phyloP scores from a whole-genome alignment of 2,329 filamentous ascomycete genomes.

The Penicillium sumatraense region DNA sequence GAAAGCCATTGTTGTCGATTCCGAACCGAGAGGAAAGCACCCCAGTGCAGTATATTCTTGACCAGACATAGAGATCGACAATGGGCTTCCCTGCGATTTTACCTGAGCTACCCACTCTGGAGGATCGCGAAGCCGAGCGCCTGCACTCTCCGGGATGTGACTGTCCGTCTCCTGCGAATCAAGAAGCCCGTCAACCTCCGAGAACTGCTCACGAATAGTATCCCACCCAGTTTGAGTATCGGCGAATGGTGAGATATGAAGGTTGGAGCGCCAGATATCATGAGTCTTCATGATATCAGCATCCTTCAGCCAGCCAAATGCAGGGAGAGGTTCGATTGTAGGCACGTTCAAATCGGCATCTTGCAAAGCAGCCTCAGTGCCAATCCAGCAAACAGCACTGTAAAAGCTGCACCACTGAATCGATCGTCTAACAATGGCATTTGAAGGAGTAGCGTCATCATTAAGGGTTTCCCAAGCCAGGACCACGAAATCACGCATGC shows the following conservation, averaged over 20 bases:
- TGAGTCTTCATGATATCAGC: slow-evolving; percentile 50
- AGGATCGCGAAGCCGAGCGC: slow-evolving; percentile 30
- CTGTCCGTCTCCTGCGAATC: slow-evolving; percentile 27
- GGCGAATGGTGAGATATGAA: slow-evolving; percentile 24
- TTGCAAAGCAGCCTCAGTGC: slow-evolving; percentile 40
- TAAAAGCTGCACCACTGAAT: slow-evolving; percentile 55
- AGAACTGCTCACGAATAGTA: slow-evolving; percentile 32
- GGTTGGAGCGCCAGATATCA: slow-evolving; percentile 46
- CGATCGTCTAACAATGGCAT: slow-evolving; percentile 49
- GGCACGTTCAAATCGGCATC: slow-evolving; percentile 40
- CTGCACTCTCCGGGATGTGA: slow-evolving; percentile 10
- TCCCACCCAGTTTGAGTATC: slow-evolving; percentile 30
- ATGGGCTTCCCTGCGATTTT: slow-evolving; percentile 39
- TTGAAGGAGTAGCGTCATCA: slow-evolving; percentile 41
- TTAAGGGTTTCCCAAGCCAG: slow-evolving; percentile 53
- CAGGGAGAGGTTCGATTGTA: slow-evolving; percentile 46
- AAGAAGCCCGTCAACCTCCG: slow-evolving; percentile 30
- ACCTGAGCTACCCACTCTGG: slow-evolving; percentile 38
- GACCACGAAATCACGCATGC: slow-evolving; percentile 47
- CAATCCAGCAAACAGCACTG: slow-evolving; percentile 52
- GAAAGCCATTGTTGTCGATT: slow-evolving; percentile 47
- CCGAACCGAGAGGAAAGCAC: slow-evolving; percentile 54
- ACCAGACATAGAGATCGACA: slow-evolving; percentile 44
- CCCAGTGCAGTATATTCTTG: slow-evolving; percentile 46
- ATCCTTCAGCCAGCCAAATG: slow-evolving; percentile 54